A percentile compares a stretch with the other conserved stretches of the same genome.
These are phyloP conservation scores for Ganoderma boninense DNA, from an alignment of 1,284 basidiomycete species.

Conservation along the genomic window DNA sequence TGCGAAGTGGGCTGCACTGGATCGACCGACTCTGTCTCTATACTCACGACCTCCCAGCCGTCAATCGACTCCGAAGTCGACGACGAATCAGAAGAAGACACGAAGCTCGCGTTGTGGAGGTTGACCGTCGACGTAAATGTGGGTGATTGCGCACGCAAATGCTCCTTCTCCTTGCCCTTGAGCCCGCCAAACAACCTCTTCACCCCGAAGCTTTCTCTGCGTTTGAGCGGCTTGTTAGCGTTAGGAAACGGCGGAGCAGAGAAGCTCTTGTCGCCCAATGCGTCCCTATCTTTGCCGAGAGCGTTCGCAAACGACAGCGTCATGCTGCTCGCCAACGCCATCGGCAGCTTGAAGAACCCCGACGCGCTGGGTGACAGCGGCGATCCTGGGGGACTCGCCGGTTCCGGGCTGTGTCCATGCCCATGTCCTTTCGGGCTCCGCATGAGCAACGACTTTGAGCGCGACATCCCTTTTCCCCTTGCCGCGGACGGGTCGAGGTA, in stretches of 20 bases:
- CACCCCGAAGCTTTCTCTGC: conserved; percentile 42
- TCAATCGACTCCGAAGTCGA: conserved; percentile 23
- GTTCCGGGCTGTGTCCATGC: conserved; percentile 21
- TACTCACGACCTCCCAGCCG: conserved; percentile 30
- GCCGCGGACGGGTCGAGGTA: conserved; percentile 22
- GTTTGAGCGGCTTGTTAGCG: conserved; percentile 23
- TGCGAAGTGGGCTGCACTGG: background rate
- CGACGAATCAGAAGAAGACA: conserved; percentile 25
- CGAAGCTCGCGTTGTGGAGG: conserved; percentile 11
- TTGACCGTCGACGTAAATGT: conserved; percentile 6
- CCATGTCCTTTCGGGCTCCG: conserved; percentile 19
- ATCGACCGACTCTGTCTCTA: conserved; percentile 11
- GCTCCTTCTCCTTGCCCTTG: conserved; percentile 43
- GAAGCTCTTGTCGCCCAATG: conserved; percentile 25
- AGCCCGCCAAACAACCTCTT: conserved; percentile 40
- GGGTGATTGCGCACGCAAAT: conserved; percentile 14
- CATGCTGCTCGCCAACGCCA: conserved; percentile 39
- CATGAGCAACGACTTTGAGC: conserved; percentile 12
- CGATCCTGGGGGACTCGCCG: conserved; percentile 32
- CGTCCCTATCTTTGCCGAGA: conserved; percentile 19
- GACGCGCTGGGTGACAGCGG: conserved; percentile 34
- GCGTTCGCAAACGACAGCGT: conserved; percentile 36
- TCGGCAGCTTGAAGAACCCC: conserved; percentile 32
- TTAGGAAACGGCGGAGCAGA: background rate
- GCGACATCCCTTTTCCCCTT: conserved; percentile 15